Percentiles rank a stretch among this genome's conserved stretches.
Evolutionary conservation across 148 eudicot genomes (phyloP).

Genomic region (Persicaria maculosa): DNA sequence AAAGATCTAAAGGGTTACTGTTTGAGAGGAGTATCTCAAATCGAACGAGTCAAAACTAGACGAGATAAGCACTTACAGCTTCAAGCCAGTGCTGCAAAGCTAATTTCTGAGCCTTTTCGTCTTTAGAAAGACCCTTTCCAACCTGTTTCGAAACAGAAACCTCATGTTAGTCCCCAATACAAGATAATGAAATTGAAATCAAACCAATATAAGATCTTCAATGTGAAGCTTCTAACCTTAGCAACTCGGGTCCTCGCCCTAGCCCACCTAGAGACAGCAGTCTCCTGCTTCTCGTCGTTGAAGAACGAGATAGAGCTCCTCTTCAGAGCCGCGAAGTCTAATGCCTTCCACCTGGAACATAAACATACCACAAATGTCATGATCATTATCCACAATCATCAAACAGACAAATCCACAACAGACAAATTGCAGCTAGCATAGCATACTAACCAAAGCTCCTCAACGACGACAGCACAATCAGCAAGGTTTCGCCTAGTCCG

Average conservation of each 20-base stretch:
- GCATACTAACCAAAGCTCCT: constrained; percentile 61
- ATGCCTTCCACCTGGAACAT: constrained; percentile 74
- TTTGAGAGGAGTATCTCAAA: too few relatives aligned
- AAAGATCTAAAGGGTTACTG: too few relatives aligned
- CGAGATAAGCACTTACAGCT: constrained; percentile 52
- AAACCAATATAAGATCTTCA: neutral
- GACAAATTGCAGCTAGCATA: neutral
- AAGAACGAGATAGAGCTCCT: constrained; percentile 75
- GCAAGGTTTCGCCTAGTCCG: constrained; percentile 80
- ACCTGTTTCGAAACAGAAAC: constrained; percentile 18
- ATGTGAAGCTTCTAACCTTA: constrained; percentile 30
- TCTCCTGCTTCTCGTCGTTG: constrained; percentile 58
- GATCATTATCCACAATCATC: constrained; percentile 8
- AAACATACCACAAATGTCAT: neutral
- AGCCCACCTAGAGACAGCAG: constrained; percentile 78
- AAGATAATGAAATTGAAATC: neutral
- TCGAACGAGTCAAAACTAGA: neutral
- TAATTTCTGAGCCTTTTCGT: constrained; percentile 42
- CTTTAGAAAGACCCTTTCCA: constrained; percentile 43
- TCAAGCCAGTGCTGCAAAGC: constrained; percentile 67
- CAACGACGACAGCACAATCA: constrained; percentile 91
- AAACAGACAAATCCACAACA: neutral
- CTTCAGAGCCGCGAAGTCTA: constrained; percentile 76
- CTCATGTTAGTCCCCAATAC: neutral
- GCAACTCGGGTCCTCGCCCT: constrained; percentile 82